These are phyloP conservation scores for Amanita molliuscula DNA, from an alignment of 768 basidiomycete species.

Conservation along the genomic window DNA sequence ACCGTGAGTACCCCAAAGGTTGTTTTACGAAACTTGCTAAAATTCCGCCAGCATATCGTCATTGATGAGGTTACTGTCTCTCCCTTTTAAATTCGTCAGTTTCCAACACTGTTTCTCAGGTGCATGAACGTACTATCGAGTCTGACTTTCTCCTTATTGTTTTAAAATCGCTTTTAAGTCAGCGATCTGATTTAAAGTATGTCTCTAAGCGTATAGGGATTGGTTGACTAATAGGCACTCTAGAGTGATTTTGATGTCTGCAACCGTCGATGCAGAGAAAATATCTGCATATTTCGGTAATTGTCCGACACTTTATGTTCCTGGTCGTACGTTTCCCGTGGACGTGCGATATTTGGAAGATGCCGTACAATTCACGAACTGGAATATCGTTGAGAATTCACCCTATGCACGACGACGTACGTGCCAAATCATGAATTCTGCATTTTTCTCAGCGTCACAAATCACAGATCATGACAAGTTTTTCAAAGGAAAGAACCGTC, in stretches of 20 bases:
- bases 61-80: slow-evolving; percentile 68
- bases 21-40: slow-evolving; percentile 3
- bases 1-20: slow-evolving; percentile 45
- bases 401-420: slow-evolving; percentile 68
- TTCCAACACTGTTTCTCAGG: slow-evolving; percentile 26
- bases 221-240: slow-evolving; percentile 3
- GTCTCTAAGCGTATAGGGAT: slow-evolving; percentile 8
- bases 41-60: slow-evolving; percentile 67
- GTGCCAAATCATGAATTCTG: slow-evolving; percentile 14
- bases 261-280: slow-evolving; percentile 88
- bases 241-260: slow-evolving; percentile 94
- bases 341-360: slow-evolving; percentile 82
- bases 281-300: slow-evolving; percentile 83
- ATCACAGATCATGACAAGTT: slow-evolving; percentile 51
- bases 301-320: slow-evolving; percentile 77
- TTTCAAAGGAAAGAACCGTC: slow-evolving; percentile 45
- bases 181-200: slow-evolving; percentile 79
- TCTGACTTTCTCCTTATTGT: slow-evolving; percentile 96
- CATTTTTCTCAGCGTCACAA: slow-evolving; percentile 1
- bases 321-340: slow-evolving; percentile 93
- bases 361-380: slow-evolving; percentile 71
- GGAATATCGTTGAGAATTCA: slow-evolving; percentile 72
- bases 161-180: slow-evolving; percentile 68
- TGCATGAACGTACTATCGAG: slow-evolving; percentile 95
- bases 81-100: not conserved